Conservation (phyloP, 331 rosid genomes). For the Quercus tomentella region DNA sequence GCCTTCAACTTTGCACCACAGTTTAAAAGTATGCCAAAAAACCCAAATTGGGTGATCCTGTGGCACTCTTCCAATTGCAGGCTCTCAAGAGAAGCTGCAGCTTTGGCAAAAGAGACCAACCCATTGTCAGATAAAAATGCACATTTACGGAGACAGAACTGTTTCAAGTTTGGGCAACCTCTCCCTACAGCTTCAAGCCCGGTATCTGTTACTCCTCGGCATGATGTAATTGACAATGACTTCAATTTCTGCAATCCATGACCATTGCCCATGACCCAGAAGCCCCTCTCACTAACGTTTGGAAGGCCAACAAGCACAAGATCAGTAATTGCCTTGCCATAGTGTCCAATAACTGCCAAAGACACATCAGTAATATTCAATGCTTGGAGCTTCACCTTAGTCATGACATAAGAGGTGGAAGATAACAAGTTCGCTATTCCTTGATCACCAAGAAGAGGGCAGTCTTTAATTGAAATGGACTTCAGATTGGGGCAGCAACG, state of each 20-base stretch:
- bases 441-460: slow-evolving; percentile 69
- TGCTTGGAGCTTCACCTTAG: slow-evolving; percentile 69
- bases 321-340: slow-evolving; percentile 64
- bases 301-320: slow-evolving; percentile 61
- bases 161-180: slow-evolving; percentile 87
- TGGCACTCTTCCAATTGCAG: slow-evolving; percentile 90
- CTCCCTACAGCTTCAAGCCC: slow-evolving; percentile 75
- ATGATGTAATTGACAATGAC: slow-evolving; percentile 54
- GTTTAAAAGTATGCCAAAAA: slow-evolving; percentile 60
- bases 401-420: slow-evolving; percentile 47
- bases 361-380: slow-evolving; percentile 72
- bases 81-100: slow-evolving; percentile 72
- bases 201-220: slow-evolving; percentile 72
- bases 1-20: slow-evolving; percentile 69
- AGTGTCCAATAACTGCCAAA: slow-evolving; percentile 88
- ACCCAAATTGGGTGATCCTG: slow-evolving; percentile 80
- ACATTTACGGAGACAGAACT: slow-evolving; percentile 58
- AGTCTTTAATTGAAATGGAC: slow-evolving; percentile 61
- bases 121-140: slow-evolving; percentile 74
- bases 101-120: slow-evolving; percentile 59
- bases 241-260: slow-evolving; percentile 79
- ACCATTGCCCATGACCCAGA: slow-evolving; percentile 90
- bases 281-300: slow-evolving; percentile 75
- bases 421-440: slow-evolving; percentile 67
- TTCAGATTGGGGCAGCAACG: slow-evolving; percentile 58